phyloP scores from a whole-genome alignment of 106 monocot species.

The Dendrobium nobile region DNA sequence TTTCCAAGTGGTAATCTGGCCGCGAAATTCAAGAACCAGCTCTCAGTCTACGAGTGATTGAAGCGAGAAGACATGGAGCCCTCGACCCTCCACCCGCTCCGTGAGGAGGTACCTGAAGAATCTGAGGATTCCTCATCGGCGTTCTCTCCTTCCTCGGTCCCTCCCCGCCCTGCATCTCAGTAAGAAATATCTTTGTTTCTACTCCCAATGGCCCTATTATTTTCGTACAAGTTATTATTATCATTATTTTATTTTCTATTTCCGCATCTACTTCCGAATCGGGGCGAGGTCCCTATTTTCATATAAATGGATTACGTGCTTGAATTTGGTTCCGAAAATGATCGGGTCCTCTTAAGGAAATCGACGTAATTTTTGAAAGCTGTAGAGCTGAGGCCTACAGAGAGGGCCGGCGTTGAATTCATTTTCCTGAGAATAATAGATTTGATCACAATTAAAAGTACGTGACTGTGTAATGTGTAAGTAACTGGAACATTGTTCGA shows the following conservation, averaged over 20 bases:
- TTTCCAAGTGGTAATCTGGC: neutral
- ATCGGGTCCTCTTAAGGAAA: no score
- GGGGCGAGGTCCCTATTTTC: neutral
- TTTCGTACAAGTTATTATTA: neutral
- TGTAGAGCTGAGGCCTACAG: neutral
- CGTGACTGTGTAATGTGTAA: no score
- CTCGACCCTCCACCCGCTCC: neutral
- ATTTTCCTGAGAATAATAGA: no score
- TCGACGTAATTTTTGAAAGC: neutral
- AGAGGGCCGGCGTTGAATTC: neutral
- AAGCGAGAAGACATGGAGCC: neutral
- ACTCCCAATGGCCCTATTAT: neutral
- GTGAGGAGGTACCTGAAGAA: neutral
- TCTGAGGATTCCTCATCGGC: slow-evolving; percentile 9
- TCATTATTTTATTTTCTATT: no score
- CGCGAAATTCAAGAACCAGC: neutral
- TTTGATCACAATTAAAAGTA: no score
- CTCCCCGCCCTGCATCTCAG: slow-evolving; percentile 19
- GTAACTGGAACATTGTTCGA: no score
- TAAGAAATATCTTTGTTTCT: slow-evolving; percentile 1
- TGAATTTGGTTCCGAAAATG: neutral
- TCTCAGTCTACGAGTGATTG: neutral
- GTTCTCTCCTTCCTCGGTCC: slow-evolving; percentile 14
- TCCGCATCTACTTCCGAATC: neutral
- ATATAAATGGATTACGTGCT: neutral